phyloP scores from a whole-genome alignment of 176 grass and related monocot genomes.

The Hsuehochloa calcarea region DNA sequence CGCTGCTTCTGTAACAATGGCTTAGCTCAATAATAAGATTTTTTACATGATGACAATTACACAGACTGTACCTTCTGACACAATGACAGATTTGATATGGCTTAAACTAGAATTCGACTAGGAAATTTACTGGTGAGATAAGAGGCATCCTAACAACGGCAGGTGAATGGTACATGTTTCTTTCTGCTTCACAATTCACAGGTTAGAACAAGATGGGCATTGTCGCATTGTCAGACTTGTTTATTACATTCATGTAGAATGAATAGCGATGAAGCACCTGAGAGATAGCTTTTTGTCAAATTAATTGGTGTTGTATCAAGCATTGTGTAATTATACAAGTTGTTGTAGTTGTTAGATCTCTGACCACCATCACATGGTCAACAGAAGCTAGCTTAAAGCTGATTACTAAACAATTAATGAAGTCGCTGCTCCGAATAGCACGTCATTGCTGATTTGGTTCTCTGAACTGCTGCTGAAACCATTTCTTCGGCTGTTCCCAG shows the following conservation, averaged over 20 bases:
- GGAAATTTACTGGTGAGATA: background rate
- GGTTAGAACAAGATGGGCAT: background rate
- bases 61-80: background rate
- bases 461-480: background rate
- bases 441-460: conserved; percentile 5
- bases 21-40: background rate
- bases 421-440: background rate
- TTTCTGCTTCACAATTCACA: background rate
- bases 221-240: background rate
- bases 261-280: background rate
- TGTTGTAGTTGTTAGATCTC: background rate
- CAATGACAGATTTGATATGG: background rate
- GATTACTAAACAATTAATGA: background rate
- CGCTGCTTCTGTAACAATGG: background rate
- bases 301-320: background rate
- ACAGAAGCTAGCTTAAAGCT: background rate
- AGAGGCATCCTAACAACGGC: background rate
- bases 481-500: background rate
- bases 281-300: background rate
- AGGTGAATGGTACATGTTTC: background rate
- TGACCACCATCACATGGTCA: background rate
- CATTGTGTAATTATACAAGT: background rate
- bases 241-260: background rate
- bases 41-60: background rate
- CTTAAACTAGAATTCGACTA: background rate